Conservation (phyloP, 257 asterid genomes). For the Solanum okadae region DNA sequence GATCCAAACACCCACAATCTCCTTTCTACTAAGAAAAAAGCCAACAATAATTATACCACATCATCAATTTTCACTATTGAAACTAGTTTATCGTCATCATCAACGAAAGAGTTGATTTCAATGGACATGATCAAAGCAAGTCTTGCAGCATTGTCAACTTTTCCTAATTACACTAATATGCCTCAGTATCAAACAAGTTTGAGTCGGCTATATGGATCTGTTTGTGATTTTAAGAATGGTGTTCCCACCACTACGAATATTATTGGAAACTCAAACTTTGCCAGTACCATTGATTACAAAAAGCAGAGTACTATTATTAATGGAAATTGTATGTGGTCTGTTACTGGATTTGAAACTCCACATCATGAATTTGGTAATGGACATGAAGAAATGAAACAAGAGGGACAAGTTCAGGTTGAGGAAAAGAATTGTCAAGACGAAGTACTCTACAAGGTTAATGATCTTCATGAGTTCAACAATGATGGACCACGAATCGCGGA, state of each 20-base stretch:
- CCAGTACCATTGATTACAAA: slow-evolving; percentile 7
- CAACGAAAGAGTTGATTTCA: neutral
- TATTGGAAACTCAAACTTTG: neutral
- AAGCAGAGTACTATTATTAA: slow-evolving; percentile 15
- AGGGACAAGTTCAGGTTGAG: neutral
- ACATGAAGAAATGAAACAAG: neutral
- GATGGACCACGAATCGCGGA: slow-evolving; percentile 3
- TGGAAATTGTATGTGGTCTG: slow-evolving; percentile 20
- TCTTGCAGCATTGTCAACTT: neutral
- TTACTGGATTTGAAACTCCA: neutral
- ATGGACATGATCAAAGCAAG: slow-evolving; percentile 11
- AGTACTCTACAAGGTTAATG: neutral
- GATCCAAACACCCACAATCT: slow-evolving; percentile 96
- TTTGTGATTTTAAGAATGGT: no score
- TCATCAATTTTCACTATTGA: slow-evolving; percentile 38
- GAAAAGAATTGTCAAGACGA: slow-evolving; percentile 7
- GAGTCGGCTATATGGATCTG: neutral
- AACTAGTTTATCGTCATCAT: slow-evolving; percentile 11
- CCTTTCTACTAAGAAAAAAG: slow-evolving; percentile 9
- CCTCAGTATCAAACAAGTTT: neutral
- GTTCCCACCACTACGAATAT: neutral
- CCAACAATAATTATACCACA: neutral
- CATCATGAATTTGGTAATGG: neutral
- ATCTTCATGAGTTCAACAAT: neutral
- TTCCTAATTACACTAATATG: neutral